Base-by-base conservation (phyloP, 2,329 filamentous ascomycete genomes). In the Aspergillus ruber region DNA sequence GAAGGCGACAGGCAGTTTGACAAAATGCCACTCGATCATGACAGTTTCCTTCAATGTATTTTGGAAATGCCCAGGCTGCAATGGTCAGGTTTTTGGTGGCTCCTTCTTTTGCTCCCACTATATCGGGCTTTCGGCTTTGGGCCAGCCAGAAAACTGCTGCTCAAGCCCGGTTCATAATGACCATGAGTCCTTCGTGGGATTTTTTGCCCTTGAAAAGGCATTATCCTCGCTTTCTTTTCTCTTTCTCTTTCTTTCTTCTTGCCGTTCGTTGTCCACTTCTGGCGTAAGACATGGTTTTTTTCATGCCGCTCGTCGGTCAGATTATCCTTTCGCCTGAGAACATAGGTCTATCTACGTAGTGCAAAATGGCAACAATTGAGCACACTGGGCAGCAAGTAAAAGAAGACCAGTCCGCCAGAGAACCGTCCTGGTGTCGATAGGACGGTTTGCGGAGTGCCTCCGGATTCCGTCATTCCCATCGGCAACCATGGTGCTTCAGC, bases 271-370 rank as follows among this genome's bases (percentile, higher is more conserved):
- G 17, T 9, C 23, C 40, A 13, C 21, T 12, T 9, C 40, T 42
- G 20, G 10, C 15, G 21, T 29, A 41, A 21, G 39, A 8, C 33
- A n/a, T 23, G 20, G 23, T 32, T 13, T 32, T n/a, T 33, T 12
- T 42, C 18, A 29, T 20, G 44, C 33, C 38, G 21, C 38, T 46
- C 17, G 21, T 45, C 42, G 29, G 29, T 38, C 32, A 23, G 47
- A 53, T 35, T 44, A 50, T 48, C 50, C 49, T 36, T 50, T 46
- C 44, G 47, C 44, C 44, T 49, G 50, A 49, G 50, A 51, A 52
- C 52, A 56, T 49, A 59, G 49, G 58, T 62, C 62, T 66, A 67
- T 67, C 65, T 68, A 68, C 64, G 59, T 56, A 58, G 51, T 61
- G 58, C 53, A 63, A 51, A 58, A 60, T 50, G 6, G 46, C 54